These are phyloP conservation scores for Gautieria morchelliformis DNA, from an alignment of 768 basidiomycete species.

Conservation along the genomic window DNA sequence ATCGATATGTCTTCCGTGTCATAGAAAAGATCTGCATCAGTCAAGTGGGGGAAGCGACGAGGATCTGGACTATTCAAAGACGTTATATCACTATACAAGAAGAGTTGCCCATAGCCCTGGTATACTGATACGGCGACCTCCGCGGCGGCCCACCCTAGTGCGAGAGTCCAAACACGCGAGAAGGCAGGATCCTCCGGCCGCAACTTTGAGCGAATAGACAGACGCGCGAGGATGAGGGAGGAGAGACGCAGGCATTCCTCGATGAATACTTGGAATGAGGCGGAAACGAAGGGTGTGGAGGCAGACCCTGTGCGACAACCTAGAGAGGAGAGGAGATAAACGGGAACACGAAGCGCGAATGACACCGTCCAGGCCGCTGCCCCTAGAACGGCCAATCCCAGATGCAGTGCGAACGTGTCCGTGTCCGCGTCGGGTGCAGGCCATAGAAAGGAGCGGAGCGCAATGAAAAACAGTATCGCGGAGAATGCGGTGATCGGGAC, in stretches of 20 bases:
- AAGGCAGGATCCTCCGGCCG: conserved; percentile 40
- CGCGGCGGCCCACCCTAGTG: conserved; percentile 64
- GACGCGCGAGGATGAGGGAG: conserved; percentile 40
- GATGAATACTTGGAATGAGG: conserved; percentile 39
- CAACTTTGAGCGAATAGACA: conserved; percentile 28
- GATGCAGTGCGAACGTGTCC: neutral
- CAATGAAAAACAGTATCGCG: neutral
- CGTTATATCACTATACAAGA: conserved; percentile 55
- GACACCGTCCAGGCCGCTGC: conserved; percentile 52
- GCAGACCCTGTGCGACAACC: conserved; percentile 22
- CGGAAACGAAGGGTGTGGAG: conserved; percentile 31
- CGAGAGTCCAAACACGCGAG: conserved; percentile 65
- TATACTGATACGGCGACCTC: conserved; percentile 55
- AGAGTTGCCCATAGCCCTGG: conserved; percentile 64
- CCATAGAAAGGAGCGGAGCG: neutral
- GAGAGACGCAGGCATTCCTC: conserved; percentile 46
- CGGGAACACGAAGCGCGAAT: conserved; percentile 40
- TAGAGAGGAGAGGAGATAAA: conserved; percentile 29
- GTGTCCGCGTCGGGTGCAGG: neutral
- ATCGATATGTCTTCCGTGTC: neutral
- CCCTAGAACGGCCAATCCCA: conserved; percentile 26
- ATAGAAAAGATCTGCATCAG: neutral
- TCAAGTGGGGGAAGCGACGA: neutral
- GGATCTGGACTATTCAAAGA: neutral
- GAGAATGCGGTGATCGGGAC: neutral